Conservation (phyloP, 2,329 filamentous ascomycete species). For the Plectosphaerella cucumerina region DNA sequence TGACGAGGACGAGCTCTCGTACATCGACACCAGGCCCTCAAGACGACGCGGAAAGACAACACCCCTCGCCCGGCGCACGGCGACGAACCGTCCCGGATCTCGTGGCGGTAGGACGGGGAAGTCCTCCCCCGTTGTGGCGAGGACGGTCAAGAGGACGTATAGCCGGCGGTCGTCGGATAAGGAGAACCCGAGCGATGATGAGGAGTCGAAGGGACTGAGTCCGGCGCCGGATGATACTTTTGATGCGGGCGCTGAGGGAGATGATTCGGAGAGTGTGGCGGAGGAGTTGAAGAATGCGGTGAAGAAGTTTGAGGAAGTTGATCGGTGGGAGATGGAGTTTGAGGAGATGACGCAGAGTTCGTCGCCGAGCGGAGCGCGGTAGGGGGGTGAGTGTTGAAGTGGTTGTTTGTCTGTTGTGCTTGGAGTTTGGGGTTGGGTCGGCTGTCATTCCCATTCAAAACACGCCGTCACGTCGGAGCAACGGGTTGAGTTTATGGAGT, state of each 20-base stretch:
- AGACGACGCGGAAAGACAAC: slow-evolving; percentile 27
- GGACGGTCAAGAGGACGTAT: slow-evolving; percentile 37
- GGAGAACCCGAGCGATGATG: slow-evolving; percentile 45
- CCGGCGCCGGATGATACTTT: slow-evolving; percentile 43
- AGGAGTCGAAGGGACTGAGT: slow-evolving; percentile 31
- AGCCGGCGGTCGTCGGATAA: slow-evolving; percentile 50
- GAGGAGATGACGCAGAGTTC: slow-evolving; percentile 57
- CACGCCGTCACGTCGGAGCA: no score
- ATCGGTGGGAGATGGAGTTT: slow-evolving; percentile 64
- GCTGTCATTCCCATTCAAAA: no score
- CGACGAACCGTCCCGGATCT: slow-evolving; percentile 15
- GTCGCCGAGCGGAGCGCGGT: slow-evolving; percentile 49
- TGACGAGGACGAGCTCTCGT: slow-evolving; percentile 54
- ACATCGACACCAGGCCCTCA: slow-evolving; percentile 31
- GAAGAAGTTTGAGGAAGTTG: slow-evolving; percentile 65
- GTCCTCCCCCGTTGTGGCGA: slow-evolving; percentile 15
- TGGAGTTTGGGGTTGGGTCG: not conserved
- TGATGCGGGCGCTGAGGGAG: slow-evolving; percentile 16
- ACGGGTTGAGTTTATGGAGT: no score
- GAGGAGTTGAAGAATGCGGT: slow-evolving; percentile 54
- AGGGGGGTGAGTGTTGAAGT: slow-evolving; percentile 8
- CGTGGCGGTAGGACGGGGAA: slow-evolving; percentile 16
- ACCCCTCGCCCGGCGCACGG: slow-evolving; percentile 21
- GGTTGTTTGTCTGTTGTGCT: slow-evolving; percentile 4
- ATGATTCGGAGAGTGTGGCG: slow-evolving; percentile 24